Evolutionary conservation across 176 grass and related monocot genomes (phyloP).

Genomic region (Carex pumila): DNA sequence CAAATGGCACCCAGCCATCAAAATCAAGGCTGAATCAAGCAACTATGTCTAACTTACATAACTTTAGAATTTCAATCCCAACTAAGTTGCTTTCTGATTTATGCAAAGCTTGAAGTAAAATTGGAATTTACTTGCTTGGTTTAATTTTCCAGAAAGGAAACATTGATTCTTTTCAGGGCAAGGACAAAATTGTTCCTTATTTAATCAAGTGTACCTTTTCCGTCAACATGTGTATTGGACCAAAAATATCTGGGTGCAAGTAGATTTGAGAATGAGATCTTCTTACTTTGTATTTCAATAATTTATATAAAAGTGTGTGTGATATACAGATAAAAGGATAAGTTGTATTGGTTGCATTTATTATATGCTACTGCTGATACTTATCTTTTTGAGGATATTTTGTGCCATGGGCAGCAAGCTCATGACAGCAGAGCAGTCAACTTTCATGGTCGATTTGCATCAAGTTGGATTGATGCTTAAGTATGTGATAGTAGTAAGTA

Average conservation of each 20-base stretch:
- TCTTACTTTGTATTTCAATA: background rate
- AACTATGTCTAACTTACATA: background rate
- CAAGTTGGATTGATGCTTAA: constrained; percentile 97
- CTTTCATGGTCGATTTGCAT: constrained; percentile 98
- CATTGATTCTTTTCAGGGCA: background rate
- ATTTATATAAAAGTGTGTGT: background rate
- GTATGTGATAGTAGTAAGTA: constrained; percentile 32
- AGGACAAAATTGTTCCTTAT: background rate
- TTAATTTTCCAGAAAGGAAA: background rate
- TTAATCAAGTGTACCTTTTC: background rate
- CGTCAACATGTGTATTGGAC: background rate
- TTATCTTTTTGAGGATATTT: constrained; percentile 61
- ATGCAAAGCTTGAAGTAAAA: background rate
- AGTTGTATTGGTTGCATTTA: background rate
- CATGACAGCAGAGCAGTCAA: constrained; percentile 84
- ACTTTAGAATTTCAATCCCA: background rate
- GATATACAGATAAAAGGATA: background rate
- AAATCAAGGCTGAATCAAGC: background rate
- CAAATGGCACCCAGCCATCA: background rate
- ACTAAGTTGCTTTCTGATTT: background rate
- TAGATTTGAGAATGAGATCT: background rate
- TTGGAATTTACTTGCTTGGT: background rate
- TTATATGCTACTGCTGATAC: constrained; percentile 8
- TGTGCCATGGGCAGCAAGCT: constrained; percentile 90
- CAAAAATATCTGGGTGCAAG: background rate